Evolutionary conservation across 2,329 filamentous ascomycete species (phyloP).

Genomic region (Cryoendolithus antarcticus): DNA sequence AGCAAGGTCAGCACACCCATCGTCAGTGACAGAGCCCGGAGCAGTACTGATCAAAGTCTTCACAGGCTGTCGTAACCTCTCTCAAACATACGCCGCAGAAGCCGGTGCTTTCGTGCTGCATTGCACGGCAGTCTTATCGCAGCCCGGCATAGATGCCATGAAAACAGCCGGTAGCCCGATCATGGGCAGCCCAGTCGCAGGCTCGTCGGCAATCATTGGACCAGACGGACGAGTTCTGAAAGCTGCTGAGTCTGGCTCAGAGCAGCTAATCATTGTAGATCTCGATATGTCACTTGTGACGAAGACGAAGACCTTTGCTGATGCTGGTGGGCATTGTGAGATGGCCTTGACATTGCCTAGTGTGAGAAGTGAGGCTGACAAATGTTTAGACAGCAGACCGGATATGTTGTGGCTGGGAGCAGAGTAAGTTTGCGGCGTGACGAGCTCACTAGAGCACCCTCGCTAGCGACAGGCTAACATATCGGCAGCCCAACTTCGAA

Average conservation of each 20-base stretch:
- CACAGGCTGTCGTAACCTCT: conserved; percentile 21
- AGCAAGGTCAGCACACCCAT: conserved; percentile 20
- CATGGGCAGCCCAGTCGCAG: conserved; percentile 31
- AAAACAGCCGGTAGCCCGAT: conserved; percentile 29
- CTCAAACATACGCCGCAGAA: conserved; percentile 46
- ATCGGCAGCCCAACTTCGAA: too few relatives aligned
- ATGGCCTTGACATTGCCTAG: background rate
- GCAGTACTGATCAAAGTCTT: too few relatives aligned
- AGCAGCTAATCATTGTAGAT: conserved; percentile 37
- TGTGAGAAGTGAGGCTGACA: background rate
- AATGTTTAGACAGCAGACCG: conserved; percentile 28
- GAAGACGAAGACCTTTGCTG: conserved; percentile 31
- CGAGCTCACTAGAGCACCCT: too few relatives aligned
- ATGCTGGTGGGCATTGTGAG: conserved; percentile 35
- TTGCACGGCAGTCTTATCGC: conserved; percentile 34
- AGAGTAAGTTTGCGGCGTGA: conserved; percentile 10
- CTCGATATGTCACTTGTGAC: conserved; percentile 29
- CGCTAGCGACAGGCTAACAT: too few relatives aligned
- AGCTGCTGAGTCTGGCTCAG: conserved; percentile 36
- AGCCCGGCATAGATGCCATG: conserved; percentile 33
- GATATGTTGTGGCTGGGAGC: conserved; percentile 41
- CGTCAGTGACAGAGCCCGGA: too few relatives aligned
- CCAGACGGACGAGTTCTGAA: conserved; percentile 39
- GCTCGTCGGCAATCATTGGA: conserved; percentile 39
- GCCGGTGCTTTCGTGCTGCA: conserved; percentile 44